Evolutionary conservation across 345 rosid species (phyloP).

Genomic region (Crucihimalaya himalaica): DNA sequence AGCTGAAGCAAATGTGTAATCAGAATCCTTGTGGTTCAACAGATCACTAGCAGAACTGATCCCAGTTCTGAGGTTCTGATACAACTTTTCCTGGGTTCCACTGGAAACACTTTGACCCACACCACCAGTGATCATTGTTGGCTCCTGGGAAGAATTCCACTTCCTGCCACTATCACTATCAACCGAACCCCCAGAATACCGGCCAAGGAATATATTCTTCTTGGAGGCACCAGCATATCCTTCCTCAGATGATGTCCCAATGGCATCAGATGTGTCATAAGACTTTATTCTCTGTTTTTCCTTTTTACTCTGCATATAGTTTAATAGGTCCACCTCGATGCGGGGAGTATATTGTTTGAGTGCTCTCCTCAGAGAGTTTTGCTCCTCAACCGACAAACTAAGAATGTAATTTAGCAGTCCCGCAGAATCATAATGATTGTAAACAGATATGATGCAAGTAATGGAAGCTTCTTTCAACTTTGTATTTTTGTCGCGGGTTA

Average conservation of each 20-base stretch:
- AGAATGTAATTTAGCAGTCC: slow-evolving; percentile 95
- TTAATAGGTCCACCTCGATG: slow-evolving; percentile 95
- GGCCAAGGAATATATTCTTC: slow-evolving; percentile 72
- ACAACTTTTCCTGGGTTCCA: slow-evolving; percentile 68
- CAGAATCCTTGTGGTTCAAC: slow-evolving; percentile 58
- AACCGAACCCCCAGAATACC: slow-evolving; percentile 77
- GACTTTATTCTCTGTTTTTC: slow-evolving; percentile 88
- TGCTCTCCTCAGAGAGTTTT: slow-evolving; percentile 88
- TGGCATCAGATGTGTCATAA: slow-evolving; percentile 83
- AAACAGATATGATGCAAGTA: slow-evolving; percentile 89
- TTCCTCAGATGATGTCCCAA: slow-evolving; percentile 96
- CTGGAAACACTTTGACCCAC: slow-evolving; percentile 54
- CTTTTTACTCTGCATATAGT: slow-evolving; percentile 92
- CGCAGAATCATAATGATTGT: slow-evolving; percentile 77
- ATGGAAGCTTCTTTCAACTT: slow-evolving; percentile 95
- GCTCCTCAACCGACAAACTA: slow-evolving; percentile 94
- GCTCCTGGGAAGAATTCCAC: slow-evolving; percentile 85
- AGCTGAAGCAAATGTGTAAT: slow-evolving; percentile 44
- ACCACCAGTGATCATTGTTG: slow-evolving; percentile 47
- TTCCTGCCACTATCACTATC: slow-evolving; percentile 84
- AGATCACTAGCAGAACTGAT: slow-evolving; percentile 50
- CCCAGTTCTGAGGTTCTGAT: slow-evolving; percentile 62
- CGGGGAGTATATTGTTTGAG: slow-evolving; percentile 96
- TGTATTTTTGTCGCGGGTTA: slow-evolving; percentile 87
- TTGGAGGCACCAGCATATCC: slow-evolving; percentile 67